Percentiles rank a stretch among this genome's conserved stretches.
Conservation (phyloP, 2,329 filamentous ascomycete species). For the Cytospora piceae region DNA sequence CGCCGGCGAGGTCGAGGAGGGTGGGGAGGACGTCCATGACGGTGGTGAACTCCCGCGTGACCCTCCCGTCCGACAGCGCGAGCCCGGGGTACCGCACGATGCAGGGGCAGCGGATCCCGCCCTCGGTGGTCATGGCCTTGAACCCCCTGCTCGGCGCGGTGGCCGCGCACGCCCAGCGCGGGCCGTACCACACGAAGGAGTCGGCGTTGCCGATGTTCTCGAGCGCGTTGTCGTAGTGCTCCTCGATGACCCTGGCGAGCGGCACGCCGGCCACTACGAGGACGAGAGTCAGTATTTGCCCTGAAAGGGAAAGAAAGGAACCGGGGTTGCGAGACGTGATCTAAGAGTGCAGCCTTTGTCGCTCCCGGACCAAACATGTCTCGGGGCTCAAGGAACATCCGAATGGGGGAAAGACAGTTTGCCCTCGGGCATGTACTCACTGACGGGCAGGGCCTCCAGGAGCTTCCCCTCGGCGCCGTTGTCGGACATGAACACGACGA, state of each 20-base stretch:
- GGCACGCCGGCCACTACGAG: constrained; percentile 26
- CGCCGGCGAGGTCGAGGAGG: constrained; percentile 50
- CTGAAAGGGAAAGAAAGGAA: no score
- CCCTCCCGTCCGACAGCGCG: constrained; percentile 38
- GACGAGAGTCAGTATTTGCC: no score
- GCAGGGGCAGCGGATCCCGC: constrained; percentile 57
- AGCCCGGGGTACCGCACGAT: constrained; percentile 39
- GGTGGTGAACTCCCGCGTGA: constrained; percentile 54
- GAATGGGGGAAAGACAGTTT: no score
- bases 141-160: constrained; percentile 37
- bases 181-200: constrained; percentile 61
- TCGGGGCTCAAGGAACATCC: no score
- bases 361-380: no score
- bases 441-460: constrained; percentile 32
- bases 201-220: constrained; percentile 58
- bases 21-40: constrained; percentile 57
- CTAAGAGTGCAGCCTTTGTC: no score
- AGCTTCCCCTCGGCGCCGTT: constrained; percentile 47
- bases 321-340: no score
- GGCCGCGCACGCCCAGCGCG: constrained; percentile 52
- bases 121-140: constrained; percentile 47
- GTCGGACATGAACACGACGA: constrained; percentile 66
- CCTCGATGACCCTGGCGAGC: constrained; percentile 39
- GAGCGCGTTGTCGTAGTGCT: constrained; percentile 59
- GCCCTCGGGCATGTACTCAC: no score